Base-by-base conservation (phyloP, 495 filamentous ascomycete genomes). In the Aspergillus baeticus region DNA sequence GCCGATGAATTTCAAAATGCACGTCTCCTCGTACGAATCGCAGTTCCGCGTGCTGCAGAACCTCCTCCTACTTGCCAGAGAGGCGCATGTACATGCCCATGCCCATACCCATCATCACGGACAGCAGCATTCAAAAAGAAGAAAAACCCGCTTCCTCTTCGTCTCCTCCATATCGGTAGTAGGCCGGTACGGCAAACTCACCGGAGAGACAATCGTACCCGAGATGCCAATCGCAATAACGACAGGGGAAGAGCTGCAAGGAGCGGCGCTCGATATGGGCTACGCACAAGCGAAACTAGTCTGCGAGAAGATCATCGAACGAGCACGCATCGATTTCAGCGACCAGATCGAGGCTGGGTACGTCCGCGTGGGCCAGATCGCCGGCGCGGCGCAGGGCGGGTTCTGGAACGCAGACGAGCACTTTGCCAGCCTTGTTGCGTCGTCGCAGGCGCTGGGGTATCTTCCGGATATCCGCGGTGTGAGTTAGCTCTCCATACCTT, bases 91-190 rank as follows among this genome's bases (percentile, higher is more conserved):
- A 29, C 26, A 29, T 29, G 26, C 26, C 3, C 26, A 29, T 3
- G 26, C 26, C 3, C 26, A 29, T 3, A 29, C 26, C 4, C 0
- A 64, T 58, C 69, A 0, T 17, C 26, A n/a, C n/a, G n/a, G n/a
- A n/a, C n/a, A 38, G 6, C 49, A 33, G 3, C 62, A 61, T 4
- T 47, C 22, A 14, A 10, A 61, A 13, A 15, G 43, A 13, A 15
- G 43, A 23, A 2, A 63, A 57, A 43, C 78, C 11, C 56, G 50
- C 5, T 80, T 82, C 60, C 78, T 80, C 53, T 66, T 86, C 33
- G 64, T 84, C 14, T 86, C 82, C 0, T 84, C 82, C 8, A 79
- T 85, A 42, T 73, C 63, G 0, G 62, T 65, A 0, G 77, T 83
- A 0, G 80, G 80, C 0, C 57, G 73, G 22, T 38, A 21, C 39